A percentile compares a stretch with the other conserved stretches of the same genome.
These are phyloP conservation scores for Aureobasidium subglaciale DNA, from an alignment of 2,329 filamentous ascomycete species.

Conservation along the genomic window DNA sequence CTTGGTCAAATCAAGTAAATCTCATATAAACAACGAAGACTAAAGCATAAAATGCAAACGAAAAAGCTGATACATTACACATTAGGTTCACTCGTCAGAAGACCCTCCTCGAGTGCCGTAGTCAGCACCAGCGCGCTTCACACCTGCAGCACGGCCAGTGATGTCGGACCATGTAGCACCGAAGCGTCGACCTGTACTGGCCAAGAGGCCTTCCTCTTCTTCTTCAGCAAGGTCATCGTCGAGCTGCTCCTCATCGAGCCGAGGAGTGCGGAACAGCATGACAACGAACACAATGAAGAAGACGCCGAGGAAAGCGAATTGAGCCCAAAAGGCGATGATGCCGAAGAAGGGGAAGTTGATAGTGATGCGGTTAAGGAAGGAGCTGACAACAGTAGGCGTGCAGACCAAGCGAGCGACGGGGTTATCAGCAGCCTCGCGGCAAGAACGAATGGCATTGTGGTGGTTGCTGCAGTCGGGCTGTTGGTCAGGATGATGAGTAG, in stretches of 20 bases:
- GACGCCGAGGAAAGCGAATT: slow-evolving; percentile 78
- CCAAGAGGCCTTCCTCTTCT: slow-evolving; percentile 87
- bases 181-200: slow-evolving; percentile 73
- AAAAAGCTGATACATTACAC: background rate
- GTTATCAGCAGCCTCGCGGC: slow-evolving; percentile 68
- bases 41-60: background rate
- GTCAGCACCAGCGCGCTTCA: slow-evolving; percentile 23
- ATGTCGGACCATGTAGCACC: slow-evolving; percentile 87
- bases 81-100: background rate
- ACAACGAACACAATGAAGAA: slow-evolving; percentile 77
- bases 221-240: slow-evolving; percentile 87
- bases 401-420: slow-evolving; percentile 72
- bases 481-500: slow-evolving; percentile 53
- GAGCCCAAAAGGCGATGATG: slow-evolving; percentile 87
- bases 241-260: slow-evolving; percentile 65
- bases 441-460: slow-evolving; percentile 67
- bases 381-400: slow-evolving; percentile 84
- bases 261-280: slow-evolving; percentile 72
- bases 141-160: slow-evolving; percentile 49
- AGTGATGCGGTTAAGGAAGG: slow-evolving; percentile 85
- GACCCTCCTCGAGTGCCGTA: slow-evolving; percentile 22
- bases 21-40: background rate
- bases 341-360: slow-evolving; percentile 96
- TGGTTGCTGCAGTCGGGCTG: slow-evolving; percentile 70
- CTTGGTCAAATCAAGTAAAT: too few species aligned